A percentile compares a stretch with the other conserved stretches of the same genome.
phyloP scores from a whole-genome alignment of 176 grass and related monocot genomes.

The Calamus simplicifolius region DNA sequence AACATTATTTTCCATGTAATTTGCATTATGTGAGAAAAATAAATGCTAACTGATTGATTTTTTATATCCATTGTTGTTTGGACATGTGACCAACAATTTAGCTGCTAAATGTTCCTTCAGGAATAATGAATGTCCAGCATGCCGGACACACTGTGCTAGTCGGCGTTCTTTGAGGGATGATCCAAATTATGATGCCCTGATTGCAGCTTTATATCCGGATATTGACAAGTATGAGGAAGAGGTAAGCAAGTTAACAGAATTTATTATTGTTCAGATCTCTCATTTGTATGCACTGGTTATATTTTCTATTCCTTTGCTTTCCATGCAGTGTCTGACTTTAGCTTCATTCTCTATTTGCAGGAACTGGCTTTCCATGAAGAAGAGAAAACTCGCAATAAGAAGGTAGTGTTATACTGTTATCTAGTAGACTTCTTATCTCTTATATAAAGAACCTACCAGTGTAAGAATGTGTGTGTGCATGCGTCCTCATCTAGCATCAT shows the following conservation, averaged over 20 bases:
- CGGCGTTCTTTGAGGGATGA: conserved; percentile 81
- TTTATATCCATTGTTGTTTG: background rate
- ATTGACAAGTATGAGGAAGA: conserved; percentile 91
- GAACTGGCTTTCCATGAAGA: conserved; percentile 79
- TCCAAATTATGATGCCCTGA: conserved; percentile 84
- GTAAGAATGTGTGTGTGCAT: no score
- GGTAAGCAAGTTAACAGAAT: conserved; percentile 29
- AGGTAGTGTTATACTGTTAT: conserved; percentile 35
- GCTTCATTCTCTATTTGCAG: conserved; percentile 25
- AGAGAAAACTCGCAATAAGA: conserved; percentile 61
- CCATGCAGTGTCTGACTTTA: conserved; percentile 12
- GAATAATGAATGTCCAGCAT: conserved; percentile 86
- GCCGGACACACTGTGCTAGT: conserved; percentile 87
- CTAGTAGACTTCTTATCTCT: conserved; percentile 1
- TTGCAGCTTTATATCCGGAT: conserved; percentile 70
- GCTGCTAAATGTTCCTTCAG: conserved; percentile 27
- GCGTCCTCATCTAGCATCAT: no score
- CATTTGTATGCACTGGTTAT: conserved; percentile 12
- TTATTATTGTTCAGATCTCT: conserved; percentile 1
- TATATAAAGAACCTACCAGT: no score
- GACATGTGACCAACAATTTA: conserved; percentile 4
- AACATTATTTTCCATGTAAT: background rate
- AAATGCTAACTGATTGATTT: no score
- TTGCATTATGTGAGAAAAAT: no score
- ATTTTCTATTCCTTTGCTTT: conserved; percentile 13